These are phyloP conservation scores for Cyberlindnera petersonii DNA, from an alignment of 805 yeast species.

Conservation along the genomic window DNA sequence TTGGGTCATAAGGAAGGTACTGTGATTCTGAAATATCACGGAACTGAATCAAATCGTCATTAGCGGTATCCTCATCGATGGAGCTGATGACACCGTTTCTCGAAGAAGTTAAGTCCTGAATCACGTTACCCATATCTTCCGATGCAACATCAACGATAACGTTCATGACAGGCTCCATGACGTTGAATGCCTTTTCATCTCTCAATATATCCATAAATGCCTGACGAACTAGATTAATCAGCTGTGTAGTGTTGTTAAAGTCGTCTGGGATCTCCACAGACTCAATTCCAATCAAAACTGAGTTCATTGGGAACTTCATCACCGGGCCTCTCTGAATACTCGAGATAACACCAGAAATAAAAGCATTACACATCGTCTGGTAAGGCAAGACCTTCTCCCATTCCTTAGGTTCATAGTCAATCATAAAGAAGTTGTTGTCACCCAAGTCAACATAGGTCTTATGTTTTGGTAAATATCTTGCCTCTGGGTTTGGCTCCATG, in stretches of 20 bases:
- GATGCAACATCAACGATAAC: constrained; percentile 64
- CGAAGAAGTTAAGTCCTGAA: constrained; percentile 77
- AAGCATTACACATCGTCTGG: constrained; percentile 43
- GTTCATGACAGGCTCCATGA: constrained; percentile 87
- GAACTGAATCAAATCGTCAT: constrained; percentile 43
- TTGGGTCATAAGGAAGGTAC: constrained; percentile 76
- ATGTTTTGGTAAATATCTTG: constrained; percentile 24
- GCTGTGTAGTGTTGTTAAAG: constrained; percentile 31
- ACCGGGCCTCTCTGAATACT: constrained; percentile 65
- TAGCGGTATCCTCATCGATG: constrained; percentile 57
- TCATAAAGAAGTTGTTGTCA: constrained; percentile 33
- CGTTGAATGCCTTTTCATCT: constrained; percentile 35
- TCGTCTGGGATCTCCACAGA: constrained; percentile 54
- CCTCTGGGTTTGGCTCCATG: constrained; percentile 32
- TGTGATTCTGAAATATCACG: constrained; percentile 54
- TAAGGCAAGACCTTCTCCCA: constrained; percentile 46
- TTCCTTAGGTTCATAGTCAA: constrained; percentile 27
- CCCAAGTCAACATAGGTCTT: constrained; percentile 29
- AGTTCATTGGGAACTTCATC: constrained; percentile 51
- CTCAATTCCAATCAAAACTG: constrained; percentile 48
- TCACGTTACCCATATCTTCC: constrained; percentile 73
- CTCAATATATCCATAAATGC: constrained; percentile 40
- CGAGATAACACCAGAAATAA: constrained; percentile 56
- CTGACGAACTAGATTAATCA: constrained; percentile 44
- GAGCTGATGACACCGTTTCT: constrained; percentile 72